A percentile compares a stretch with the other conserved stretches of the same genome.
phyloP scores from a whole-genome alignment of 805 yeast species.

The Saccharomyces paradoxus region DNA sequence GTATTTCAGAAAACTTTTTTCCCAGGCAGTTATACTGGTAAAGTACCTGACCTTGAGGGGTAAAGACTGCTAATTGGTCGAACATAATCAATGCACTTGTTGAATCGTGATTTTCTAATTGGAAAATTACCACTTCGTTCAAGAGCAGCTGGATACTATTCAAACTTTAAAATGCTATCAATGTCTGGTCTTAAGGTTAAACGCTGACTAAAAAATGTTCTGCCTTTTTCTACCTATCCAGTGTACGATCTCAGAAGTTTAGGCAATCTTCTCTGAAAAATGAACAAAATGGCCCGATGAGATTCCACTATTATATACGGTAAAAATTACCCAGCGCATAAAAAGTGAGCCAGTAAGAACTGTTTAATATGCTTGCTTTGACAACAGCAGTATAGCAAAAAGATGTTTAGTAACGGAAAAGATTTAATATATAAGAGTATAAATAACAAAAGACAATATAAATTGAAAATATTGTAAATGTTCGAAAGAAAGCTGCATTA shows the following conservation, averaged over 20 bases:
- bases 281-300: background rate
- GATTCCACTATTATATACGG: background rate
- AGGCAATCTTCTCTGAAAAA: background rate
- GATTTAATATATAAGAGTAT: background rate
- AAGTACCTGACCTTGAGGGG: constrained; percentile 26
- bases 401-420: background rate
- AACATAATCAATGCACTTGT: constrained; percentile 14
- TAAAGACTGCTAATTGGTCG: constrained; percentile 28
- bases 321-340: background rate
- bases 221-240: background rate
- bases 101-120: background rate
- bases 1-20: constrained; percentile 24
- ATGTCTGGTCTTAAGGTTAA: background rate
- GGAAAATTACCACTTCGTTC: background rate
- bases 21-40: constrained; percentile 23
- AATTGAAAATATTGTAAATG: background rate
- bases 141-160: background rate
- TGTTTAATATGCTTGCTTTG: too few species aligned
- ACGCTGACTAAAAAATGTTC: background rate
- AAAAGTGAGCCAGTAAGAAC: background rate
- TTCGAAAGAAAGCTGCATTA: background rate
- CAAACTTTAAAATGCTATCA: background rate
- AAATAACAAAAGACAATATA: background rate
- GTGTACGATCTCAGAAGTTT: background rate
- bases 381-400: background rate